Base-by-base conservation (phyloP, 1,139 yeast species). In the Candida pseudoviswanathii region DNA sequence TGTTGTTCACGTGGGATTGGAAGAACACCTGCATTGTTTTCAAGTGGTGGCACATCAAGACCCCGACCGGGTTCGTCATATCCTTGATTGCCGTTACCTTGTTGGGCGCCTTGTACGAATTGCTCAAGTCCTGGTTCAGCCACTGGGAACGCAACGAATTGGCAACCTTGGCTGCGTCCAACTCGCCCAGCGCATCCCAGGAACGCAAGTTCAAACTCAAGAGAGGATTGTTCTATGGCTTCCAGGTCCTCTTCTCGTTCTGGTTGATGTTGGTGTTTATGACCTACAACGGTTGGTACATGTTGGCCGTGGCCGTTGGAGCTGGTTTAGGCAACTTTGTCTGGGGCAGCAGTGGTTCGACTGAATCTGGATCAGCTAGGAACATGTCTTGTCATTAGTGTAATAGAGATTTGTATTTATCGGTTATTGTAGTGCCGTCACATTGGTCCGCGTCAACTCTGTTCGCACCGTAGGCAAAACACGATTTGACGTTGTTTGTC, bases 1-100 rank as follows among this genome's bases (percentile, higher is more conserved):
- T 86, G 94, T 60, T 86, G n/a, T 87, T 88, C 66, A 87, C 92
- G 8, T 89, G 96, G 95, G 81, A 84, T 57, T 85, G 88, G 71
- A 73, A 79, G 46, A 80, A 88, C 63, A 74, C 88, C 10, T 88
- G 96, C 63, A 80, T 88, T 11, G 79, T 88, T 9, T 86, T 85
- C 66, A 67, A 70, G 53, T 86, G 92, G 90, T 88, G 96, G 96
- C 92, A 86, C 57, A 78, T 88, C 45, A 75, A 71, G 44, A 77
- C 84, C 1, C 59, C 67, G n/a, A 42, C 63, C 1, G 84, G 82
- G 9, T 78, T 89, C 48, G 22, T 85, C 1, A 50, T 81, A 5
- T 76, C 90, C 1, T 64, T 86, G 41, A 16, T 79, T 1, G 77
- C 80, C 0, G 73, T 89, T 25, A 74, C 73, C 1, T 54, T 69